These are phyloP conservation scores for Lasiosphaeris hirsuta DNA, from an alignment of 495 filamentous ascomycete species.

Conservation along the genomic window DNA sequence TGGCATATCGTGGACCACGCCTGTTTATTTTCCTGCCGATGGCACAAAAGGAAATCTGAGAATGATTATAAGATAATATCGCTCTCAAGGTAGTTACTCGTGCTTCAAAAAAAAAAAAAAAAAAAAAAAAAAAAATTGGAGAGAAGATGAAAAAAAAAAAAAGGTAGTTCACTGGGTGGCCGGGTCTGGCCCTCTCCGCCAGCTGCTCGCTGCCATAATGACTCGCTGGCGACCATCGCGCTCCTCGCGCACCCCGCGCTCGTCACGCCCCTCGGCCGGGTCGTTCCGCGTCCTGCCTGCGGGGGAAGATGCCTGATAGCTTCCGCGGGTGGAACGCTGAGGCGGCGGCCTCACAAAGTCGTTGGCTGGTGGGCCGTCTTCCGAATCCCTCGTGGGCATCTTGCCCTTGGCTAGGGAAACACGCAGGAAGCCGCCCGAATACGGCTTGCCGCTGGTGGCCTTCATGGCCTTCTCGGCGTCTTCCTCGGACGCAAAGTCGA, in stretches of 20 bases:
- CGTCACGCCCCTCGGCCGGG: not conserved
- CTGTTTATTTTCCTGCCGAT: too few relatives aligned
- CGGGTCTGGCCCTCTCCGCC: conserved; percentile 12
- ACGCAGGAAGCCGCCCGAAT: conserved; percentile 17
- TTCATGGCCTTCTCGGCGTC: conserved; percentile 49
- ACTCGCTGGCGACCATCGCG: conserved; percentile 14
- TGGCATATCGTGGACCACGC: too few relatives aligned
- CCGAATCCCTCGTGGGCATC: conserved; percentile 4
- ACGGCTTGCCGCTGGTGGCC: conserved; percentile 27
- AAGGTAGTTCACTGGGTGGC: conserved; percentile 3
- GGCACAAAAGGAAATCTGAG: too few relatives aligned
- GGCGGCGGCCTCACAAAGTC: not conserved
- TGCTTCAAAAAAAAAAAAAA: not conserved
- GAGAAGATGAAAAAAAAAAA: not conserved
- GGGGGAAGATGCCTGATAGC: conserved; percentile 1
- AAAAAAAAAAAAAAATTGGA: not conserved
- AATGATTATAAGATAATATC: not conserved
- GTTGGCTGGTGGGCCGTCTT: conserved; percentile 2
- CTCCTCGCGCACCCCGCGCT: conserved; percentile 12
- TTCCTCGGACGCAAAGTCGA: conserved; percentile 56
- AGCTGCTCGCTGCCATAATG: conserved; percentile 20
- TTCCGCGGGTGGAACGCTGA: not conserved
- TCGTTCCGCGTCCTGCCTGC: conserved; percentile 1
- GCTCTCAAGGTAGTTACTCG: not conserved
- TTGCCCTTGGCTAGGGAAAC: conserved; percentile 17